Evolutionary conservation across 305 asterid species (phyloP), one percentile per base, ranked within the genome.

Genomic region (Petunia hybrid): DNA sequence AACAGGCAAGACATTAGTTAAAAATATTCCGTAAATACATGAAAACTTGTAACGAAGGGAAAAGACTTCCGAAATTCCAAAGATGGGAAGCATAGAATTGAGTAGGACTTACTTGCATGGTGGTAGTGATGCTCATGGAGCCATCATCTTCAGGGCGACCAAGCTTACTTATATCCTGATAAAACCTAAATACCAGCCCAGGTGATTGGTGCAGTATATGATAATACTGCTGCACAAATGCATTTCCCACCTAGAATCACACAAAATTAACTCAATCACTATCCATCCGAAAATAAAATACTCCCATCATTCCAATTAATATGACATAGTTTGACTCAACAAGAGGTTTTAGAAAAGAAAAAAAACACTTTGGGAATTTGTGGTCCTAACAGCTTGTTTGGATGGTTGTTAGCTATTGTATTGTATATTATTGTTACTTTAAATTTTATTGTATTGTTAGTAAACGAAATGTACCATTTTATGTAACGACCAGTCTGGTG

Each of bases 141-240:
- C 97, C 95, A 87, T 93, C 93, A 45, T 77, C 89, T 85, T 89
- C 92, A 42, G 96, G 97, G 56, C 95, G 92, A 63, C 93, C 94
- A 59, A 93, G 88, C 87, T 85, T 88, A 80, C 97, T 93, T 41
- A 75, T 78, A 63, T 93, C 95, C 89, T 91, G 95, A 84, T 91
- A 93, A 88, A 93, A 93, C 80, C 90, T 87, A 81, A 85, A 64
- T 60, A 89, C 95, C 4, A 87, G 85, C 38, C 85, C 89, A 22
- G 97, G 97, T 4, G 95, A 89, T 45, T 74, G 85, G 80, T 88
- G 89, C 85, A 90, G 88, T 80, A 93, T 86, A 77, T 88, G 92
- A 86, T 93, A 93, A 77, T 93, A 93, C 87, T 93, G 97, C 88
- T 86, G 87, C 82, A 88, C 95, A 82, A 93, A 93, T 31, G 95